Base-by-base conservation (phyloP, 164 flowering plant genomes). In the Dillenia suffruticosa region DNA sequence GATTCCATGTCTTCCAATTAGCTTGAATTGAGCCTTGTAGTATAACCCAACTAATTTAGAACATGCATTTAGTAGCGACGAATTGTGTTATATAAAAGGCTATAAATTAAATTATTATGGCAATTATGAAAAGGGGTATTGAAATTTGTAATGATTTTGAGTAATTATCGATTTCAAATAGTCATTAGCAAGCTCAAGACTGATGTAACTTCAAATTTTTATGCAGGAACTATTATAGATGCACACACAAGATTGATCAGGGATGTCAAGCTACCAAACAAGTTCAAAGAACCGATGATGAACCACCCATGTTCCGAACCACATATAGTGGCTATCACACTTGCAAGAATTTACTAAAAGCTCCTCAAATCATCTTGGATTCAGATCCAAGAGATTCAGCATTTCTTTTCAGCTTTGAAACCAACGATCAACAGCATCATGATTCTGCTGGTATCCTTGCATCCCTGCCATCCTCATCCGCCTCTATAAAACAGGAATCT, bases 231-330 rank as follows among this genome's bases (percentile, higher is more conserved):
- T 84, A 84, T 61, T 84, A 13, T 46, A 75, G 85, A 61, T 84
- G 89, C 79, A 81, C 79, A 0, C 74, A 73, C 55, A 84, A 81
- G 71, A 55, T 61, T 46, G 82, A 79, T 9, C 83, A 76, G 46
- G 75, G 80, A 0, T 84, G 89, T 64, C 65, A 16, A 51, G 89
- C 89, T 14, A 77, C 74, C 10, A 84, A 82, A 64, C 85, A 84
- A 59, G 85, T 79, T 44, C 89, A 84, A 52, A 65, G 58, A 60
- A 69, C 65, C 9, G 77, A 79, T 59, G 81, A 75, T 4, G 70
- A 82, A 19, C 82, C 84, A 12, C 62, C 77, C 0, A 12, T 58
- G 55, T 74, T 63, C 58, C 51, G 63, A 12, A 74, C 72, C 44
- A 74, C 73, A 8, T 84, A 84, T 63, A 44, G 45, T 1, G 83